Evolutionary conservation across 169 alveolate genomes (phyloP), one percentile per base, ranked within the genome.

Genomic region (Plasmodium fragile): DNA sequence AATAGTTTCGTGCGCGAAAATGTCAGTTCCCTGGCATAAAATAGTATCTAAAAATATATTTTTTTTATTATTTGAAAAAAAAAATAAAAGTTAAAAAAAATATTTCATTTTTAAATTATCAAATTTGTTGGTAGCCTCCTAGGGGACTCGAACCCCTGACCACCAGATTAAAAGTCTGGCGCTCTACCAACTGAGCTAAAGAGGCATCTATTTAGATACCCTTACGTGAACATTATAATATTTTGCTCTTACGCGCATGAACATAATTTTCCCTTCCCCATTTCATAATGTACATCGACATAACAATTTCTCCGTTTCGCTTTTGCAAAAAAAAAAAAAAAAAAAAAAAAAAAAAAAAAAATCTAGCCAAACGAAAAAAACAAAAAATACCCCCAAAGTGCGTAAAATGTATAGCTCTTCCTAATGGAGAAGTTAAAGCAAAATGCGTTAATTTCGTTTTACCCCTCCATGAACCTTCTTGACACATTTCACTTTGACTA

Each of bases 161-260:
- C 99, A 98, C 99, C 97, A 98, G 99, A 97, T 98, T 98, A 98
- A 98, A 98, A 98, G 99, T 98, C 99, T 98, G 97, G 99, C 99
- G 99, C 99, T 98, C 99, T 98, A 98, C 99, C 99, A 99, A 98
- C 99, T 98, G 99, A 98, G 99, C 99, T 98, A 98, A 98, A 98
- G 99, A 98, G 99, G 99, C 98, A 95, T 82, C 49, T 91, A 25
- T 4, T 18, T 16, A 65, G 4, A 3, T 18, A 65, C 0, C 39
- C 13, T 65, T 1, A 22, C 36, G 41, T n/a, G n/a, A n/a, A 22
- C 1, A 5, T 6, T 4, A 65, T 65, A 65, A 16, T 16, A 22
- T 65, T 65, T 25, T 65, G 18, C 25, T 65, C 0, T 22, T 0
- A 0, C 7, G 0, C 2, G 0, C 0, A 28, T 2, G 3, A 49